Conservation (phyloP, 345 rosid genomes). For the Eucalyptus dawsonii region DNA sequence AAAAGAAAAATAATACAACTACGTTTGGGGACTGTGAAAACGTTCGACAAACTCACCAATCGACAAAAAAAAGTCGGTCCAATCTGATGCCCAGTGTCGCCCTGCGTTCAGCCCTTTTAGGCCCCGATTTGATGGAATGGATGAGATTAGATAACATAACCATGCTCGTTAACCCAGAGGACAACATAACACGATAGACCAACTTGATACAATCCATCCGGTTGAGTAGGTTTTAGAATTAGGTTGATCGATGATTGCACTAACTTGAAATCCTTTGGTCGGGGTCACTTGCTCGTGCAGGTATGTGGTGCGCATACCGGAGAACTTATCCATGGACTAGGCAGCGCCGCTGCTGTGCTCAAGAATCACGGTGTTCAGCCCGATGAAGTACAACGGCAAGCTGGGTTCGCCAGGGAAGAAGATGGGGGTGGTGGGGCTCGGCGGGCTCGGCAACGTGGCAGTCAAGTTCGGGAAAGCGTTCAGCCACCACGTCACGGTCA, state of each 20-base stretch:
- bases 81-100: neutral
- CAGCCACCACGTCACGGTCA: slow-evolving; percentile 42
- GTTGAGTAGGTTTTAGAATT: neutral
- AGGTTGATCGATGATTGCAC: neutral
- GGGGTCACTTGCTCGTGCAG: neutral
- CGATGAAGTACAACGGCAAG: slow-evolving; percentile 29
- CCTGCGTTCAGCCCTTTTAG: neutral
- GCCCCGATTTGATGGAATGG: neutral
- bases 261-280: neutral
- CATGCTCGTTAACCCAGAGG: neutral
- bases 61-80: neutral
- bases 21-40: neutral
- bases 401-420: slow-evolving; percentile 13
- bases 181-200: neutral
- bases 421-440: slow-evolving; percentile 38
- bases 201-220: neutral
- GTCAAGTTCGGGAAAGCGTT: slow-evolving; percentile 48
- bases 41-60: neutral
- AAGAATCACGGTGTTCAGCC: slow-evolving; percentile 41
- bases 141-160: neutral
- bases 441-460: slow-evolving; percentile 49
- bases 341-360: slow-evolving; percentile 49
- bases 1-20: no score
- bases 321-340: slow-evolving; percentile 43
- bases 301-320: slow-evolving; percentile 39